These are phyloP conservation scores for Sporothrix pseudoabietina DNA, from an alignment of 2,329 filamentous ascomycete genomes.

Conservation along the genomic window DNA sequence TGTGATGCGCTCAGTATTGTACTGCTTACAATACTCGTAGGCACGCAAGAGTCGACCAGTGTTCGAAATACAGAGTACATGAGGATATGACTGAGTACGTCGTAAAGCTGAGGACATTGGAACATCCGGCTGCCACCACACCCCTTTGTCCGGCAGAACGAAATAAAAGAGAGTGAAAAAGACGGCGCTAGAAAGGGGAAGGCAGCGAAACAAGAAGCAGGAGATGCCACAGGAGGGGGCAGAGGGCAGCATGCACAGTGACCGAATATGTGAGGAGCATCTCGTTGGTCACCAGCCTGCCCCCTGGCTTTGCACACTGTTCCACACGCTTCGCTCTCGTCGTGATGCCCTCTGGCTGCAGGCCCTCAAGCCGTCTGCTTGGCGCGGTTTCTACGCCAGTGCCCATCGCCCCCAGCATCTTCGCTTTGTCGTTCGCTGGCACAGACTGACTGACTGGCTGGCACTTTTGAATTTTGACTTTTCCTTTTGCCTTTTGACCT, in stretches of 20 bases:
- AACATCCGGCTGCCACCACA: background rate
- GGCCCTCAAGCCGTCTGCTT: background rate
- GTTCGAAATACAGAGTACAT: background rate
- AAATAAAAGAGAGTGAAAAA: background rate
- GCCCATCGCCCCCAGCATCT: background rate
- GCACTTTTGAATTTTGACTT: background rate
- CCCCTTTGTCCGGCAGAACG: background rate
- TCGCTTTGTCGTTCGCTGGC: background rate
- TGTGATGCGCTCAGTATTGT: background rate
- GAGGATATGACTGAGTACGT: background rate
- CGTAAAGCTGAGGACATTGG: background rate
- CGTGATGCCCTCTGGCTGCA: background rate
- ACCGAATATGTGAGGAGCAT: background rate
- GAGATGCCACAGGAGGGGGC: background rate
- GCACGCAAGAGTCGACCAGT: background rate
- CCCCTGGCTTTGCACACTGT: background rate
- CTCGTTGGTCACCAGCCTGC: background rate
- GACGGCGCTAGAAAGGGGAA: background rate
- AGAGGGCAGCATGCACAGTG: background rate
- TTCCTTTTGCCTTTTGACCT: constrained; percentile 10
- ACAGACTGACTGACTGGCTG: background rate
- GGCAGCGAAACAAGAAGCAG: constrained; percentile 1
- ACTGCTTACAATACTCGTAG: background rate
- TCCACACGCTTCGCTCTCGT: background rate
- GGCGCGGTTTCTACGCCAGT: constrained; percentile 7